A percentile compares a stretch with the other conserved stretches of the same genome.
phyloP scores from a whole-genome alignment of 306 rosid genomes.

The Cucurbita ficifolia region DNA sequence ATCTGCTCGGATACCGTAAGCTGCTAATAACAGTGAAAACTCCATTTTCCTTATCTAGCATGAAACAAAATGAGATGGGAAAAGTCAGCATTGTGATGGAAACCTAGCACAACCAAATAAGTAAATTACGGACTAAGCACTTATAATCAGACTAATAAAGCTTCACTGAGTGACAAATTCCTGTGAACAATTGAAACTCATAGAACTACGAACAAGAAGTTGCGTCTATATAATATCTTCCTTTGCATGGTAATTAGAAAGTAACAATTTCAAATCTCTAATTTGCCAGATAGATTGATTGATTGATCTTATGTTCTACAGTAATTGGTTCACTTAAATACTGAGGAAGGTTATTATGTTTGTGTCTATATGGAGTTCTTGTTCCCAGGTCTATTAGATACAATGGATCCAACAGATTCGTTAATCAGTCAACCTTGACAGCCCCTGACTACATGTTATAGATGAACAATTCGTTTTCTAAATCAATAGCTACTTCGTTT shows the following conservation, averaged over 20 bases:
- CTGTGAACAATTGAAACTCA: neutral
- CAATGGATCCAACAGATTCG: neutral
- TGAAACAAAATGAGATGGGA: slow-evolving; percentile 9
- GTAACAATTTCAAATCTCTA: neutral
- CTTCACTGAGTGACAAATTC: neutral
- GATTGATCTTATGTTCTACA: neutral
- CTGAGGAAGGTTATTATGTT: neutral
- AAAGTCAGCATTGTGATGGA: slow-evolving; percentile 5
- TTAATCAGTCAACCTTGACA: too few relatives aligned
- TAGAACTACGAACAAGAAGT: neutral
- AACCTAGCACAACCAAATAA: neutral
- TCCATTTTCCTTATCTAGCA: slow-evolving; percentile 44
- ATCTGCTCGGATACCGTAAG: slow-evolving; percentile 60
- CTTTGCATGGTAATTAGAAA: neutral
- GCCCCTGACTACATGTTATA: neutral
- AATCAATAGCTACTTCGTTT: neutral
- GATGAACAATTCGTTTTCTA: neutral
- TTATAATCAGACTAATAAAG: neutral
- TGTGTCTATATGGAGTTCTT: too few relatives aligned
- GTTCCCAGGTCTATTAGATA: neutral
- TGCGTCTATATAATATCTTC: neutral
- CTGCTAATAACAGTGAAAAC: slow-evolving; percentile 22
- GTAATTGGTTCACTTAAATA: neutral
- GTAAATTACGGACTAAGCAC: neutral
- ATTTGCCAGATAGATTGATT: neutral